Base-by-base conservation (phyloP, 1,139 yeast genomes). In the Hemisphaericaspora lyxosophila region DNA sequence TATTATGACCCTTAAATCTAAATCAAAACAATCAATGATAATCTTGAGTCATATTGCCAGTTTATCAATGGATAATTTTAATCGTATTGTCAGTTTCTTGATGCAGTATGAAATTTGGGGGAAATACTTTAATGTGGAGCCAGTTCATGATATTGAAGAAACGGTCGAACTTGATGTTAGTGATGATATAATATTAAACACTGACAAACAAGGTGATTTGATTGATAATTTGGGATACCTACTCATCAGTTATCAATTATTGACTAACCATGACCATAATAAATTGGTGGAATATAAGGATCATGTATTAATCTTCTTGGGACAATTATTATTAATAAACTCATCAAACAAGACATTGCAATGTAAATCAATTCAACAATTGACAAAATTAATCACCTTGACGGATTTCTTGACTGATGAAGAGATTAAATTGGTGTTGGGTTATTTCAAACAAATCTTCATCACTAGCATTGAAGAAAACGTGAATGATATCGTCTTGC, bases 341-440 rank as follows among this genome's bases (percentile, higher is more conserved):
- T 71, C 87, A 0, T 80, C 95, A 0, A 70, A 70, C 37, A 80
- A 80, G 18, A 75, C 88, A 0, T 67, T 89, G 38, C 75, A 89
- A 50, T 73, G 84, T 31, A 64, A 83, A 35, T 77, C 90, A 1
- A 68, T 85, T 26, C 78, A 78, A 36, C 87, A 85, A 38, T 70
- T 89, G 40, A 68, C 78, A 1, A 76, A 78, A 42, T 53, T 85
- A 37, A 62, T 77, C 17, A 64, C 64, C 26, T 62, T 82, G 47
- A 56, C 62, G 2, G 60, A 60, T 1, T 79, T 76, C 45, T 60
- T 86, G 32, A 60, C 59, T 8, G 50, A 53, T 2, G 76, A 76
- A 35, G 96, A 89, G 50, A 57, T 77, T 24, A 74, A 78, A 16
- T 60, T 85, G 39, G 64, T 87, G 7, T 75, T 85, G 23, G 87